These are phyloP conservation scores for Arachnomyces sp. DNA, from an alignment of 2,329 filamentous ascomycete genomes.

Conservation along the genomic window DNA sequence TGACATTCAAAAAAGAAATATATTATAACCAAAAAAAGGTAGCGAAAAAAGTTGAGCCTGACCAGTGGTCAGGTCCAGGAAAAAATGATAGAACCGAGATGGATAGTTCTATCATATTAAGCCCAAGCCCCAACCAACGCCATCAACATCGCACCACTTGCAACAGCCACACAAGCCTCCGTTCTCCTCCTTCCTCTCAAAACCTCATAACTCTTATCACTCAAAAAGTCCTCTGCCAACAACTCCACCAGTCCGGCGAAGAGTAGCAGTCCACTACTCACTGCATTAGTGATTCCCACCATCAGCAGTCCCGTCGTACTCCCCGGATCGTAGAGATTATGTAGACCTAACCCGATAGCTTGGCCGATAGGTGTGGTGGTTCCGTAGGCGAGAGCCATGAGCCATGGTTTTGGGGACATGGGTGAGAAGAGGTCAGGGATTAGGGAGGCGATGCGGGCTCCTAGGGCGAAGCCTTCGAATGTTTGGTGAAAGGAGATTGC, in stretches of 20 bases:
- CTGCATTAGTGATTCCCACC: slow-evolving; percentile 81
- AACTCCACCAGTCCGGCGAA: slow-evolving; percentile 81
- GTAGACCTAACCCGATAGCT: slow-evolving; percentile 69
- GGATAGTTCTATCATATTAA: slow-evolving; percentile 13
- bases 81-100: slow-evolving; percentile 1
- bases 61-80: too few relatives aligned
- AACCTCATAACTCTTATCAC: slow-evolving; percentile 55
- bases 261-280: slow-evolving; percentile 69
- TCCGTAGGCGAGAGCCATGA: slow-evolving; percentile 58
- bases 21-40: too few relatives aligned
- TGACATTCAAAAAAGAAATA: too few relatives aligned
- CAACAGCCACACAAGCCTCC: slow-evolving; percentile 56
- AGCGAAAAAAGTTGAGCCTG: too few relatives aligned
- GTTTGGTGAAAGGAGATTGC: slow-evolving; percentile 81
- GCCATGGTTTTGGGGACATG: slow-evolving; percentile 66
- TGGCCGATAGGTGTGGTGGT: slow-evolving; percentile 75
- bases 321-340: slow-evolving; percentile 71
- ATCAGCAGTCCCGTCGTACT: slow-evolving; percentile 69
- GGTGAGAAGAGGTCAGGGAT: slow-evolving; percentile 58
- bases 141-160: slow-evolving; percentile 56
- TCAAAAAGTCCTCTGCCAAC: slow-evolving; percentile 74
- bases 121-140: slow-evolving; percentile 62
- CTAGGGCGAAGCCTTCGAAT: slow-evolving; percentile 80
- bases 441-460: slow-evolving; percentile 75
- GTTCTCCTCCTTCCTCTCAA: slow-evolving; percentile 51